Evolutionary conservation across 2,329 filamentous ascomycete genomes (phyloP), one percentile per base, ranked within the genome.

Genomic region (Pseudogymnoascus pannorum): DNA sequence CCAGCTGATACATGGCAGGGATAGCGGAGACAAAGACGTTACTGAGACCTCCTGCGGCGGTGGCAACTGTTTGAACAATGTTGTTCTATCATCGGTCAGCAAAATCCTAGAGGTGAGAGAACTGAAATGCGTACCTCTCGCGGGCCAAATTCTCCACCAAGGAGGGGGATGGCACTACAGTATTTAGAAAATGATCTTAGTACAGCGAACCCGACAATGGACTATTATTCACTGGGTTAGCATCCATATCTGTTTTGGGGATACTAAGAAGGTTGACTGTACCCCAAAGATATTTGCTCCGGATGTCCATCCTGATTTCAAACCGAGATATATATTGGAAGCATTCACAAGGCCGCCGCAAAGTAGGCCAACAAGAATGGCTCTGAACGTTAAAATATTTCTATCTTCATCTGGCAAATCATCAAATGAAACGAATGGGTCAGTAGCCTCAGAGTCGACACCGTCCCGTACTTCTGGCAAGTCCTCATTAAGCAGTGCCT

Each of bases 71-170:
- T 67, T 78, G 76, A 60, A 76, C 72, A 63, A 77, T 78, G 68
- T 77, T 77, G 69, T 78, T 78, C 70, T 78, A 76, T 60, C 73
- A 72, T 22, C 76, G 75, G 11, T 76, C 76, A 60, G 78, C 77
- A 64, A 75, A 72, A 57, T 22, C 16, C 8, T 26, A 54, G 16
- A 18, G 31, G 48, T 3, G 4, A 29, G 48, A 4, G 14, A 18
- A 14, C 11, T 18, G 2, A 31, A 54, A 20, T 2, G 8, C 48
- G 9, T 54, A 54, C 48, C 26, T 54, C 48, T 31, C 48, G 48
- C 14, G 48, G 48, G 26, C 48, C 48, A 33, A 54, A 54, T 20
- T 54, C 48, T 12, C 48, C 48, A 20, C 48, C 48, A 33, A 54
- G 48, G 11, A 54, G 26, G 11, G 48, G 48, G 16, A 54, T 54